These are phyloP conservation scores for Apiospora phragmitis DNA, from an alignment of 2,329 filamentous ascomycete species.

Conservation along the genomic window DNA sequence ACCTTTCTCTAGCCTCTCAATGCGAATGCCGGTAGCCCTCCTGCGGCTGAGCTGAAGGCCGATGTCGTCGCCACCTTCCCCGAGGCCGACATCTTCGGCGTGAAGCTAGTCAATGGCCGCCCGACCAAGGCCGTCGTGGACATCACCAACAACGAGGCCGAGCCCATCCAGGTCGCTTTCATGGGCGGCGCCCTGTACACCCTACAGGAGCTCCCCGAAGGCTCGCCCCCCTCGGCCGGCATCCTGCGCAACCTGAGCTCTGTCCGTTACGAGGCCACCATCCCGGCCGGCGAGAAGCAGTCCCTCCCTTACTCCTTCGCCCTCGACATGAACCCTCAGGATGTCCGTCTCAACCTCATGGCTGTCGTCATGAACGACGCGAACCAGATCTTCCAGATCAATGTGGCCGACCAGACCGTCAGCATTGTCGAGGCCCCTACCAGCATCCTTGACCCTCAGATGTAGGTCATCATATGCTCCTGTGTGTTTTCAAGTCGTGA, in stretches of 20 bases:
- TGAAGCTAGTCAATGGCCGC: constrained; percentile 92
- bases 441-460: constrained; percentile 91
- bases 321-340: constrained; percentile 90
- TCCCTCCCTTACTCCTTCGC: constrained; percentile 80
- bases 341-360: constrained; percentile 75
- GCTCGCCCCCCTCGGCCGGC: constrained; percentile 46
- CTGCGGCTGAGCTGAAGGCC: constrained; percentile 54
- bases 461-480: constrained; percentile 59
- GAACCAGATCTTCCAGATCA: constrained; percentile 72
- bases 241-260: constrained; percentile 85
- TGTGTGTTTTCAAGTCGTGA: constrained; percentile 46
- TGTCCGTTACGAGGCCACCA: constrained; percentile 69
- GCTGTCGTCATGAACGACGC: constrained; percentile 70
- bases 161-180: constrained; percentile 72
- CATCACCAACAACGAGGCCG: constrained; percentile 80
- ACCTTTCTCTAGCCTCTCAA: constrained; percentile 21
- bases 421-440: constrained; percentile 87
- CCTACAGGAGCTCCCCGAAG: constrained; percentile 53
- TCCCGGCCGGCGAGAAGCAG: constrained; percentile 75
- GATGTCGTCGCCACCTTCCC: constrained; percentile 64
- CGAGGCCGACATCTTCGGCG: constrained; percentile 82
- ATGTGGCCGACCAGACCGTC: constrained; percentile 80
- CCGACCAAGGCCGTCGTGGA: constrained; percentile 81
- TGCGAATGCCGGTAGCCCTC: constrained; percentile 20
- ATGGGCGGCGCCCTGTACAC: constrained; percentile 72